phyloP scores from a whole-genome alignment of 2,329 filamentous ascomycete genomes.

The Juglanconis oblonga region DNA sequence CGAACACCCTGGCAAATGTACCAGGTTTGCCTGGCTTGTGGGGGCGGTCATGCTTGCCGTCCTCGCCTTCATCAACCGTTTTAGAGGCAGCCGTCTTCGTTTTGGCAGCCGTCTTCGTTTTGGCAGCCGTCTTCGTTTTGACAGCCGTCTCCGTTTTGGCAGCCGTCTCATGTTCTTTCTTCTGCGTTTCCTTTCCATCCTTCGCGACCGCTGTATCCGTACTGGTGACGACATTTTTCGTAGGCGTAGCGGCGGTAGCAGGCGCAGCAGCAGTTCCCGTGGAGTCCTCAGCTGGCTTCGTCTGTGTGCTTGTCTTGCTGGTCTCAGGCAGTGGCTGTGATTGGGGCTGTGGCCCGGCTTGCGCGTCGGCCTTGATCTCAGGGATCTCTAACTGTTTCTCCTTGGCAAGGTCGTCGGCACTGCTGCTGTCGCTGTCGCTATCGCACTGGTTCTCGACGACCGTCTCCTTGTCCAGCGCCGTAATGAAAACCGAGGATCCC shows the following conservation, averaged over 20 bases:
- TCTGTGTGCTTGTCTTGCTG: neutral
- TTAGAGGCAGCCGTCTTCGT: neutral
- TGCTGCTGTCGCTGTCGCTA: neutral
- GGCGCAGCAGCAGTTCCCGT: neutral
- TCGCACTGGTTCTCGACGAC: constrained; percentile 6
- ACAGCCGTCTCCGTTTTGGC: neutral
- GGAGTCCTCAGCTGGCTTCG: neutral
- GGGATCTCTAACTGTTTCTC: neutral
- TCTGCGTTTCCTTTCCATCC: neutral
- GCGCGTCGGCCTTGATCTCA: neutral
- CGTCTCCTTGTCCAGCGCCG: neutral
- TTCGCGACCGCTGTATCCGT: neutral
- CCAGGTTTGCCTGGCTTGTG: neutral
- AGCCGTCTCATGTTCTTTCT: no score
- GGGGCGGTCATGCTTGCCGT: neutral
- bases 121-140: neutral
- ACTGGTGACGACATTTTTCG: neutral
- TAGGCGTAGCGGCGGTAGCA: neutral
- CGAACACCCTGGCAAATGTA: neutral
- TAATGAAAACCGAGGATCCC: neutral
- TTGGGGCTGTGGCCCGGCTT: constrained; percentile 1
- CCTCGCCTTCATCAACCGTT: neutral
- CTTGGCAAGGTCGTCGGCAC: neutral
- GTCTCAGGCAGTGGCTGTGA: neutral
- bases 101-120: neutral